A percentile compares a stretch with the other conserved stretches of the same genome.
Evolutionary conservation across 2,329 filamentous ascomycete species (phyloP).

Genomic region (Xylaria sp.): DNA sequence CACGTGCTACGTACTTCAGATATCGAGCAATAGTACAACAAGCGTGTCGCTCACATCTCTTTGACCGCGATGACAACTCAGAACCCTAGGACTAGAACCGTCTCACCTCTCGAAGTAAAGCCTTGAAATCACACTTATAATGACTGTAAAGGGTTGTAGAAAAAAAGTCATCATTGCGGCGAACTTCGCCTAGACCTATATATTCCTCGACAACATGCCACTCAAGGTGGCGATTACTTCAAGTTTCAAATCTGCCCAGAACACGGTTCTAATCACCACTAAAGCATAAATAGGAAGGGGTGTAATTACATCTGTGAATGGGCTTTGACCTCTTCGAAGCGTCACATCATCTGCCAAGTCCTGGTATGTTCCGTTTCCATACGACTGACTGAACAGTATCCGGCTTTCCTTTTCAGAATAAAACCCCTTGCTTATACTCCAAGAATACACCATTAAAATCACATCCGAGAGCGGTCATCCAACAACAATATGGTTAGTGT

Average conservation of each 20-base stretch:
- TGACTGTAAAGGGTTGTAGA: neutral
- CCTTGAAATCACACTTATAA: neutral
- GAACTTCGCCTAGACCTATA: neutral
- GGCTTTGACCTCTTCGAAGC: slow-evolving; percentile 23
- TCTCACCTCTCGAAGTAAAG: neutral
- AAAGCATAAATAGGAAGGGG: slow-evolving; percentile 27
- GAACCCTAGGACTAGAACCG: neutral
- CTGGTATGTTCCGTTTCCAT: slow-evolving; percentile 25
- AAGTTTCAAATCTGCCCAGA: neutral
- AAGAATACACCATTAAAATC: slow-evolving; percentile 1
- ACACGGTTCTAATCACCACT: neutral
- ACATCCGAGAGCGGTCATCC: neutral
- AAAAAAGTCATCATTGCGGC: neutral
- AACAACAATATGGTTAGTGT: slow-evolving; percentile 6
- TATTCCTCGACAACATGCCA: neutral
- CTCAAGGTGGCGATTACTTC: neutral
- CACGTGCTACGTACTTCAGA: neutral
- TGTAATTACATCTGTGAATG: slow-evolving; percentile 10
- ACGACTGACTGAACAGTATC: slow-evolving; percentile 10
- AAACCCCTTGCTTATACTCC: slow-evolving; percentile 9
- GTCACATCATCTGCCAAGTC: slow-evolving; percentile 22
- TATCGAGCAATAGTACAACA: slow-evolving; percentile 17
- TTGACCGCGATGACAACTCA: neutral
- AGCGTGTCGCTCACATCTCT: neutral
- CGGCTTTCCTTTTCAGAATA: slow-evolving; percentile 2